phyloP scores from a whole-genome alignment of 2,329 filamentous ascomycete genomes.

The Diaporthe velutina region DNA sequence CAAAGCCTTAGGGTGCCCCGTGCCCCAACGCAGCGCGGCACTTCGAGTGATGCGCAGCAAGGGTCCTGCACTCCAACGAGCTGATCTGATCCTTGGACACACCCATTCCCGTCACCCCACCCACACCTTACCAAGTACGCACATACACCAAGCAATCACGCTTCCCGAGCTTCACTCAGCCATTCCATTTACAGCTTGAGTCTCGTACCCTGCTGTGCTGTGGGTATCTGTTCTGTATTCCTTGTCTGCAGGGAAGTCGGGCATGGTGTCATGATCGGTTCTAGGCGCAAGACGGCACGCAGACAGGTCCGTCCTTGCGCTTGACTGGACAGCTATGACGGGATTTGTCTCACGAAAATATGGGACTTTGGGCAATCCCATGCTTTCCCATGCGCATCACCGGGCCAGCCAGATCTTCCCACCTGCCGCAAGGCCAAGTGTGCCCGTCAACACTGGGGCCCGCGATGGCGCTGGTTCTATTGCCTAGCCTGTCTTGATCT shows the following conservation, averaged over 20 bases:
- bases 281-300: neutral
- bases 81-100: conserved; percentile 21
- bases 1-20: conserved; percentile 37
- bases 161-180: conserved; percentile 15
- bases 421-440: conserved; percentile 6
- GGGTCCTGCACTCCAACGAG: conserved; percentile 1
- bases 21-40: conserved; percentile 31
- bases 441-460: conserved; percentile 7
- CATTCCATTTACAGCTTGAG: conserved; percentile 7
- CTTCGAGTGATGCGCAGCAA: conserved; percentile 23
- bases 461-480: conserved; percentile 14
- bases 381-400: conserved; percentile 20
- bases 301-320: conserved; percentile 4
- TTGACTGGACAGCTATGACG: conserved; percentile 21
- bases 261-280: conserved; percentile 25
- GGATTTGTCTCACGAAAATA: conserved; percentile 29
- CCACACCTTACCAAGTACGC: neutral
- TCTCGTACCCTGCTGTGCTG: conserved; percentile 15
- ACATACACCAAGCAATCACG: conserved; percentile 17
- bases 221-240: neutral
- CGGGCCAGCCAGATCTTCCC: conserved; percentile 15
- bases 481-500: neutral
- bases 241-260: neutral
- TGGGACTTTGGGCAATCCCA: conserved; percentile 32
- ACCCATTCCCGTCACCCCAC: conserved; percentile 21